These are phyloP conservation scores for Ampelomyces quisqualis DNA, from an alignment of 2,329 filamentous ascomycete species.

Conservation along the genomic window DNA sequence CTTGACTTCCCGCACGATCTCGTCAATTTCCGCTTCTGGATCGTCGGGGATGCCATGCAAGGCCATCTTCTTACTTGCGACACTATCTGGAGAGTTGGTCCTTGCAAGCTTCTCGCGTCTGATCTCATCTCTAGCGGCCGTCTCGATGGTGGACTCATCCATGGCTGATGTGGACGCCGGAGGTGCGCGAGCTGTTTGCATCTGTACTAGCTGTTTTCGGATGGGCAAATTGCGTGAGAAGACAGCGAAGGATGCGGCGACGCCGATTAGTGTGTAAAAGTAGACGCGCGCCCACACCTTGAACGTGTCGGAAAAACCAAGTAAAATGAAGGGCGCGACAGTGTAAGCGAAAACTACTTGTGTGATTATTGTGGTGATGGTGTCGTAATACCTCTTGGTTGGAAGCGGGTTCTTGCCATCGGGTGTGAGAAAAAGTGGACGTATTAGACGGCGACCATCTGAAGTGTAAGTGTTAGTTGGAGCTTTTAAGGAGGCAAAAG, in stretches of 20 bases:
- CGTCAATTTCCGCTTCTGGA: slow-evolving; percentile 71
- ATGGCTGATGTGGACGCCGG: slow-evolving; percentile 21
- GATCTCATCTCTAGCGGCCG: slow-evolving; percentile 38
- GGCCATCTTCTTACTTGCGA: slow-evolving; percentile 57
- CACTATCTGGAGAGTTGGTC: slow-evolving; percentile 57
- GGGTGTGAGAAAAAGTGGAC: slow-evolving; percentile 87
- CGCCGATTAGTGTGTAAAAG: slow-evolving; percentile 78
- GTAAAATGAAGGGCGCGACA: slow-evolving; percentile 80
- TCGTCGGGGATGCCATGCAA: slow-evolving; percentile 79
- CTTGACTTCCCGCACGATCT: slow-evolving; percentile 73
- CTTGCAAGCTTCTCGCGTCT: slow-evolving; percentile 46
- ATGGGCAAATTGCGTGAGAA: slow-evolving; percentile 78
- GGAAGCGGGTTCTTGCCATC: slow-evolving; percentile 58
- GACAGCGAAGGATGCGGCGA: slow-evolving; percentile 65
- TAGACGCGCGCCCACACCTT: slow-evolving; percentile 82
- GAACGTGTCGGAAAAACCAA: slow-evolving; percentile 69
- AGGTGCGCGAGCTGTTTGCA: slow-evolving; percentile 25
- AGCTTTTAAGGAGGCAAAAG: too few species aligned
- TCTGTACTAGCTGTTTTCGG: slow-evolving; percentile 44
- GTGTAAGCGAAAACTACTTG: slow-evolving; percentile 83
- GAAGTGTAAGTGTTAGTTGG: slow-evolving; percentile 6
- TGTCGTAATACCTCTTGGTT: slow-evolving; percentile 84
- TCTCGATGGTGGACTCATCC: slow-evolving; percentile 30
- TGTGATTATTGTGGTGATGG: slow-evolving; percentile 71
- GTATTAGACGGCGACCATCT: slow-evolving; percentile 88